Conservation (phyloP, 1,284 basidiomycete species). For the Cryptococcus sp. region DNA sequence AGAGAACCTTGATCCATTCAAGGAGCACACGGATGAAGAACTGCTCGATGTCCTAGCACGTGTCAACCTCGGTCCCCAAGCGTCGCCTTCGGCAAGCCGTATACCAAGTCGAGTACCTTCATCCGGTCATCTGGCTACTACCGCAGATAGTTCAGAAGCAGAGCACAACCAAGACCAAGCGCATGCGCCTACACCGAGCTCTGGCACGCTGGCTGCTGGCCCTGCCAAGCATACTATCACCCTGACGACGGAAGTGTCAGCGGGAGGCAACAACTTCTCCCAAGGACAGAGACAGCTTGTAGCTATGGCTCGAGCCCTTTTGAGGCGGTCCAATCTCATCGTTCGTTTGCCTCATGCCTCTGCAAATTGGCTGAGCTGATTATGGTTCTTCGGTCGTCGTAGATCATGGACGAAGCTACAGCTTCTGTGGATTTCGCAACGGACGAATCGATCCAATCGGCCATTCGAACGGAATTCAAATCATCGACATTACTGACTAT, state of each 20-base stretch:
- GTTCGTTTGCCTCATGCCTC: slow-evolving; percentile 22
- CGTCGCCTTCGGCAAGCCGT: slow-evolving; percentile 20
- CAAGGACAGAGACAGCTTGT: slow-evolving; percentile 82
- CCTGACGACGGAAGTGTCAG: slow-evolving; percentile 71
- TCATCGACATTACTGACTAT: slow-evolving; percentile 78
- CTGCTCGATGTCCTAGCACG: slow-evolving; percentile 59
- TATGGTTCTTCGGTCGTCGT: background rate
- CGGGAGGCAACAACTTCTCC: slow-evolving; percentile 79
- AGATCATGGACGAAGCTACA: slow-evolving; percentile 79
- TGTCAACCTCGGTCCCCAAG: slow-evolving; percentile 39
- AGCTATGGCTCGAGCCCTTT: slow-evolving; percentile 66
- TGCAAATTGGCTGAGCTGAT: slow-evolving; percentile 1
- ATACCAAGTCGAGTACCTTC: slow-evolving; percentile 21
- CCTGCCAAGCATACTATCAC: slow-evolving; percentile 62
- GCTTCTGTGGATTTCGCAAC: slow-evolving; percentile 78
- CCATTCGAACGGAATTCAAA: slow-evolving; percentile 76
- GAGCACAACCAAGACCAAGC: no score
- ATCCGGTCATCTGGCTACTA: slow-evolving; percentile 20
- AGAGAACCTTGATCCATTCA: slow-evolving; percentile 85
- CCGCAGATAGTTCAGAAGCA: slow-evolving; percentile 18
- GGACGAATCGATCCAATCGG: slow-evolving; percentile 67
- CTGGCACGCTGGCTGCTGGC: slow-evolving; percentile 9
- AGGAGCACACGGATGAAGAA: slow-evolving; percentile 77
- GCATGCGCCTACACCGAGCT: slow-evolving; percentile 7
- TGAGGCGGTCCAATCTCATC: slow-evolving; percentile 72